These are phyloP conservation scores for Ocimum tenuiflorum DNA, from an alignment of 257 asterid genomes.

Conservation along the genomic window DNA sequence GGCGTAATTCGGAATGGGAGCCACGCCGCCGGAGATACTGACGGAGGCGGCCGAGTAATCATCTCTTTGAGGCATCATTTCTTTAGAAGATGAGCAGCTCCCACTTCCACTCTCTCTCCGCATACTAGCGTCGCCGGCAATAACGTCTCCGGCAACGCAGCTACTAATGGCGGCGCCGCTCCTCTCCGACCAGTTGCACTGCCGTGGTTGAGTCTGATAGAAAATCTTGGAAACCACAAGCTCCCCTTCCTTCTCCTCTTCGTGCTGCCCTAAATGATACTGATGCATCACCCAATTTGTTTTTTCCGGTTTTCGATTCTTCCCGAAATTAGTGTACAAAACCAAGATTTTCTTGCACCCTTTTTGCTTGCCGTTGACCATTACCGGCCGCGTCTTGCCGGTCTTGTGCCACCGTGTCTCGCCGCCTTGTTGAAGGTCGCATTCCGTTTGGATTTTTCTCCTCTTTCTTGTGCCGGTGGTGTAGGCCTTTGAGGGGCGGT, in stretches of 20 bases:
- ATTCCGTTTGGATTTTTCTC: slow-evolving; percentile 86
- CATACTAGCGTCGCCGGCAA: neutral
- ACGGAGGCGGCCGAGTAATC: slow-evolving; percentile 38
- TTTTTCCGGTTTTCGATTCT: slow-evolving; percentile 88
- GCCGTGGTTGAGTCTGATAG: slow-evolving; percentile 92
- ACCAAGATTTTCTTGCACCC: slow-evolving; percentile 96
- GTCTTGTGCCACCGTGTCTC: slow-evolving; percentile 99
- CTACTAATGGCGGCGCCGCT: neutral
- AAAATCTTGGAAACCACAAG: slow-evolving; percentile 89
- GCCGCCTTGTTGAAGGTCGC: slow-evolving; percentile 81
- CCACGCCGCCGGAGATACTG: slow-evolving; percentile 16
- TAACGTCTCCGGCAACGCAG: slow-evolving; percentile 19
- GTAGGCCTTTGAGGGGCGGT: slow-evolving; percentile 95
- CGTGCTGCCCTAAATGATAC: slow-evolving; percentile 82
- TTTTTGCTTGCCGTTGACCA: slow-evolving; percentile 79
- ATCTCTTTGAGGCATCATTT: slow-evolving; percentile 41
- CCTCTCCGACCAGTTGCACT: slow-evolving; percentile 70
- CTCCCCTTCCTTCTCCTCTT: slow-evolving; percentile 90
- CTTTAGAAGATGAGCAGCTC: slow-evolving; percentile 52
- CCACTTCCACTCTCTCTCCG: slow-evolving; percentile 45
- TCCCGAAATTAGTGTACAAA: slow-evolving; percentile 89
- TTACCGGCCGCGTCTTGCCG: slow-evolving; percentile 91
- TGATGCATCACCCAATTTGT: slow-evolving; percentile 99
- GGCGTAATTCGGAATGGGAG: slow-evolving; percentile 40
- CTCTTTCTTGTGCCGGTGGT: slow-evolving; percentile 96